Percentiles rank a stretch among this genome's conserved stretches.
Evolutionary conservation across 108 stramenopile genomes (phyloP).

Genomic region (Pseudonitzschia delicatissima): DNA sequence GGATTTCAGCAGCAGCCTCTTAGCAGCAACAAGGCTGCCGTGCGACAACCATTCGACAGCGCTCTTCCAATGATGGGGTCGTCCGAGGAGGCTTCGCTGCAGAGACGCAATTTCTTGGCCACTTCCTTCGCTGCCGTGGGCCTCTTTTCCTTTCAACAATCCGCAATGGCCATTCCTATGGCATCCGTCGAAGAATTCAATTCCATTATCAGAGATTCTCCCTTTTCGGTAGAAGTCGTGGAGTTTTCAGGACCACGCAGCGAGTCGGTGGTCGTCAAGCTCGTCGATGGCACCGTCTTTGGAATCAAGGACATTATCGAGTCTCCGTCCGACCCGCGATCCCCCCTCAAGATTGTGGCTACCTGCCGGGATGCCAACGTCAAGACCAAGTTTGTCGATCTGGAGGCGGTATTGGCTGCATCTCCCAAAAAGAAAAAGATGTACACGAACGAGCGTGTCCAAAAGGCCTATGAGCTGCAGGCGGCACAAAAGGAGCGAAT

Average conservation of each 20-base stretch:
- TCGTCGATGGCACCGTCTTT: constrained; percentile 78
- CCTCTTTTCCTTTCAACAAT: constrained; percentile 6
- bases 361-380: constrained; percentile 65
- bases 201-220: constrained; percentile 57
- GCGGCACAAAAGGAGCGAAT: constrained; percentile 54
- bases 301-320: constrained; percentile 77
- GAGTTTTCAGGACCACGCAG: constrained; percentile 72
- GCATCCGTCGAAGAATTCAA: constrained; percentile 73
- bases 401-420: constrained; percentile 46
- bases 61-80: not conserved
- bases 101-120: not conserved
- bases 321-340: constrained; percentile 65
- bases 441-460: constrained; percentile 74
- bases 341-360: constrained; percentile 68
- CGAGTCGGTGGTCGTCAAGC: constrained; percentile 65
- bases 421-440: constrained; percentile 63
- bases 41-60: not conserved
- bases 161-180: constrained; percentile 53
- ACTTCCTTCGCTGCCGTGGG: not conserved
- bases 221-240: constrained; percentile 57
- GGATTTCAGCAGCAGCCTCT: constrained; percentile 3
- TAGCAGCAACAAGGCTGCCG: not conserved
- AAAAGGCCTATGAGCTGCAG: constrained; percentile 67
- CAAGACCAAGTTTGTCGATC: constrained; percentile 55
- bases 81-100: not conserved